Percentiles rank a stretch among this genome's conserved stretches.
These are phyloP conservation scores for Penicillium sp. DNA, from an alignment of 2,329 filamentous ascomycete genomes.

Conservation along the genomic window DNA sequence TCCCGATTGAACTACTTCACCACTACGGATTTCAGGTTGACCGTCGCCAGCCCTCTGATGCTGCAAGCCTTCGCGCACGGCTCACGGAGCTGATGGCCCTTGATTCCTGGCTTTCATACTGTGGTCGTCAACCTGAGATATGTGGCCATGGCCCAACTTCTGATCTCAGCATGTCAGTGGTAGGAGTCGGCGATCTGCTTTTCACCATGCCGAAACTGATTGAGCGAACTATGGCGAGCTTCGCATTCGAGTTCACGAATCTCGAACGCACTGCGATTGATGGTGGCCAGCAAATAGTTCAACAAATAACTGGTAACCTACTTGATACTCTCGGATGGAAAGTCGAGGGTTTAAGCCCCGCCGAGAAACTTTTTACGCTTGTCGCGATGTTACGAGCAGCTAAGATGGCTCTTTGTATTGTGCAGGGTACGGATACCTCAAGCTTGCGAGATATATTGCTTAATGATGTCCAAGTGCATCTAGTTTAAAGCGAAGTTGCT, in stretches of 20 bases:
- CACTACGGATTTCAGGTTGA: conserved; percentile 6
- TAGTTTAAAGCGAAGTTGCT: background rate
- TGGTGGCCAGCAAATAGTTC: conserved; percentile 5
- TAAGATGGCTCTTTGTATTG: conserved; percentile 4
- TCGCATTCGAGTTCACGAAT: background rate
- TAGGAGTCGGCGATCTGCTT: conserved; percentile 1
- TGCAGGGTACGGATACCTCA: conserved; percentile 5
- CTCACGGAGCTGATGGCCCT: conserved; percentile 5
- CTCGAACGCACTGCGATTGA: conserved; percentile 3
- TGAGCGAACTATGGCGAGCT: conserved; percentile 3
- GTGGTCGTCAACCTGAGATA: conserved; percentile 5
- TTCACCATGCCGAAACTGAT: conserved; percentile 3
- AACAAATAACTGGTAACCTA: conserved; percentile 1
- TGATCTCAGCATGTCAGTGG: background rate
- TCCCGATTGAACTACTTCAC: conserved; percentile 4
- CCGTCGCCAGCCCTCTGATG: background rate
- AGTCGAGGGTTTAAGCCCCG: conserved; percentile 1
- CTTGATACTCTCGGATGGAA: conserved; percentile 5
- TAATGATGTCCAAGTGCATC: conserved; percentile 7
- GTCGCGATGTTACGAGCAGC: conserved; percentile 3
- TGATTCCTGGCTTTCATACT: conserved; percentile 6
- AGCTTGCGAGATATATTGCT: conserved; percentile 1
- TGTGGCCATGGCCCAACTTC: background rate
- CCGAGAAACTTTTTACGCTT: conserved; percentile 2
- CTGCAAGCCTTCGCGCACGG: conserved; percentile 3